phyloP scores from a whole-genome alignment of 1,139 yeast species.

The Blastobotrys raffinosifermentans region DNA sequence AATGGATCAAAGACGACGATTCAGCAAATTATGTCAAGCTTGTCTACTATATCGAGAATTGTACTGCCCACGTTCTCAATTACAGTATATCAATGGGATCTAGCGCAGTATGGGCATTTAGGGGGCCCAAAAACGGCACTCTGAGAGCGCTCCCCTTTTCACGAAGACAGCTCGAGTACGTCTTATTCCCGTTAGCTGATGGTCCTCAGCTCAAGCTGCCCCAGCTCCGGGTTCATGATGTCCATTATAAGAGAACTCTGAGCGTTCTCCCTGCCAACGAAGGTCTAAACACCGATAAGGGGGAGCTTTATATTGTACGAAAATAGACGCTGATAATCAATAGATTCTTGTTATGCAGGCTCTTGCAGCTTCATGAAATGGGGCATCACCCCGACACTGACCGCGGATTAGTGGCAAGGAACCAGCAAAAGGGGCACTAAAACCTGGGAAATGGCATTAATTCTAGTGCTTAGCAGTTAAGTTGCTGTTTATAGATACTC shows the following conservation, averaged over 20 bases:
- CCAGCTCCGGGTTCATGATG: constrained; percentile 53
- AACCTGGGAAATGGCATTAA: too few relatives aligned
- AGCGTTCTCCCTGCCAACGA: constrained; percentile 45
- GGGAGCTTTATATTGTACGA: constrained; percentile 17
- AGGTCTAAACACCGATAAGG: constrained; percentile 27
- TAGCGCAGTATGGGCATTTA: constrained; percentile 36
- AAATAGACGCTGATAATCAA: too few relatives aligned
- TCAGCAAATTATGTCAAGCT: constrained; percentile 29
- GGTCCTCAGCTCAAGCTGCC: constrained; percentile 43
- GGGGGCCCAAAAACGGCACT: constrained; percentile 33
- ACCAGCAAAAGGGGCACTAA: too few relatives aligned
- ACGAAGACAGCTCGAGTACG: constrained; percentile 42
- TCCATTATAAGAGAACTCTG: constrained; percentile 60
- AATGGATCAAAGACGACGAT: constrained; percentile 4
- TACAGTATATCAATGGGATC: constrained; percentile 47
- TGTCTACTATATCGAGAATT: constrained; percentile 61
- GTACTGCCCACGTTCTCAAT: constrained; percentile 61
- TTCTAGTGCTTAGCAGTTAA: too few relatives aligned
- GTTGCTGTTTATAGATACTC: too few relatives aligned
- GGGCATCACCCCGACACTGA: too few relatives aligned
- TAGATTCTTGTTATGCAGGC: too few relatives aligned
- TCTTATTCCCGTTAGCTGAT: constrained; percentile 25
- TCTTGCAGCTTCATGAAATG: too few relatives aligned
- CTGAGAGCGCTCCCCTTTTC: constrained; percentile 61
- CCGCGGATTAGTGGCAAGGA: too few relatives aligned